Evolutionary conservation across 2,329 filamentous ascomycete species (phyloP), one percentile per base, ranked within the genome.

Genomic region (Cladosporium colombiae): DNA sequence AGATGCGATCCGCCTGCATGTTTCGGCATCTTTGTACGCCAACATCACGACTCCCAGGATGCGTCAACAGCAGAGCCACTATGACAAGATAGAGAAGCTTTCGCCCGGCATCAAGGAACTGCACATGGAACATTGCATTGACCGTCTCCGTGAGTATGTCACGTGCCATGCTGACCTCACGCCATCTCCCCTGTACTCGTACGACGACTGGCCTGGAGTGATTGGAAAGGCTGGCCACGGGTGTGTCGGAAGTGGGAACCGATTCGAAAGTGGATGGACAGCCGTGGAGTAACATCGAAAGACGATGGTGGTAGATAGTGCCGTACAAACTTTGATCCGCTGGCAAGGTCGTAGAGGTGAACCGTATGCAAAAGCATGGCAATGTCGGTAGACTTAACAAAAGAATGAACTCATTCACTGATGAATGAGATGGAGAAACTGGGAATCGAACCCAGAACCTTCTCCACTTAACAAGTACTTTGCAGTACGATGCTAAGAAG

Each of bases 101-200:
- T 56, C 52, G 8, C 52, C 13, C 61, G 62, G 61, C 2, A 25
- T 65, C 31, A 59, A 52, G 13, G 46, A 23, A 25, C 35, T 62
- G 37, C 68, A 69, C 55, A 64, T 58, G 31, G 56, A 60, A 23
- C 70, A 72, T 59, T 72, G 70, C 37, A 56, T 72, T n/a, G 69
- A 72, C 31, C 66, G 67, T 52, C 50, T 72, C 1, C 64, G 70
- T 11, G 70, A 72, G 60, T 59, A 66, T 10, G 60, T 69, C 1
- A 67, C 68, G 61, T 72, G 70, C 62, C 62, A 69, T 35, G 65
- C 49, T n/a, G 70, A 71, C 40, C 61, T 72, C 14, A 70, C 70
- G 8, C 68, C 69, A 11, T 65, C 69, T 25, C 68, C 70, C 1
- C 66, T 66, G 14, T 65, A 35, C n/a, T 56, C 52, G 29, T 56